Base-by-base conservation (phyloP, 345 rosid genomes). In the Syzygium oleosum region DNA sequence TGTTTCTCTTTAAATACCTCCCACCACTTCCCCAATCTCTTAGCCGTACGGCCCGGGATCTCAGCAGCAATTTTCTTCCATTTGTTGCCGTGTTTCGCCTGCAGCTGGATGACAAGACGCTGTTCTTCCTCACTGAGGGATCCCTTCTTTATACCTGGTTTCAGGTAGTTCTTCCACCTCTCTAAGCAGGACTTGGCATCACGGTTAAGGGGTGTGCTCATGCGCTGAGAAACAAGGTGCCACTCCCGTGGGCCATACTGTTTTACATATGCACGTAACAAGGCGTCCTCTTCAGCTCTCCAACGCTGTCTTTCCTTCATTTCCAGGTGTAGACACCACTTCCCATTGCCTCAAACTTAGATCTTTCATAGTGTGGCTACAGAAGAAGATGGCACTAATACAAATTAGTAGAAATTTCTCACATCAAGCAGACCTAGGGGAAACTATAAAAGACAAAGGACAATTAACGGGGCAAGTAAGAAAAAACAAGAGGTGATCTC, bases 301-400 rank as follows among this genome's bases (percentile, higher is more conserved):
- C 99, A 98, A 87, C 99, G 98, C 93, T 98, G 99, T 91, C 99
- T 98, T 93, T 98, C 99, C 94, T 96, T 98, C 99, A 98, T 98
- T 92, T 95, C 98, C 96, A 91, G 88, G 86, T 84, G 92, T 87
- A 92, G 78, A 90, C 91, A 89, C 93, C 94, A 86, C 94, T 91
- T 80, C 91, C 98, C 97, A 96, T 94, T 88, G 92, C 92, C 93
- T 88, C 77, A 63, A 86, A 88, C 91, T 89, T 79, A 65, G 86
- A 87, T 90, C 90, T 94, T 87, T 93, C 98, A 93, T 93, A 90
- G 88, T 88, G 88, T 84, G 91, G 91, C 95, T 91, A 93, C 46
- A 84, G 73, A 52, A 43, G 58, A 61, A 85, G 56, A 25, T 4
- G 38, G 49, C 9, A 2, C 22, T 54, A 41, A 53, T 16, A 58